Percentiles rank a stretch among this genome's conserved stretches.
These are phyloP conservation scores for Malbranchea zuffiana DNA, from an alignment of 2,329 filamentous ascomycete species.

Conservation along the genomic window DNA sequence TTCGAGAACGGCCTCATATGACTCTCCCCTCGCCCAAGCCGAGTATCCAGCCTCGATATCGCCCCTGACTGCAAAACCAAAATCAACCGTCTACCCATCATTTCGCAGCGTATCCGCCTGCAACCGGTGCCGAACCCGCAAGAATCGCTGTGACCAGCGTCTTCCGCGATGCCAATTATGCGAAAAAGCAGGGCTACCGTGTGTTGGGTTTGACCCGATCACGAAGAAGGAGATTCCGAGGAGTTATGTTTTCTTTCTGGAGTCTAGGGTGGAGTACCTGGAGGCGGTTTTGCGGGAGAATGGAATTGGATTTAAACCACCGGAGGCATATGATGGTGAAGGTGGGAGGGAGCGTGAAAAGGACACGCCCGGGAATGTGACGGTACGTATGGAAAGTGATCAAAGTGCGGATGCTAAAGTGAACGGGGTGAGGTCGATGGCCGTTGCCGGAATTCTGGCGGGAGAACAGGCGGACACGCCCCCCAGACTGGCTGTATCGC, in stretches of 20 bases:
- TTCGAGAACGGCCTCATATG: too few relatives aligned
- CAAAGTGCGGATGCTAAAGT: not conserved
- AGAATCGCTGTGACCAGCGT: constrained; percentile 90
- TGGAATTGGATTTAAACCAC: constrained; percentile 59
- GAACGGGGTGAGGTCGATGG: too few relatives aligned
- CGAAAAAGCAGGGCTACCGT: constrained; percentile 82
- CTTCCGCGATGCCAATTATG: constrained; percentile 84
- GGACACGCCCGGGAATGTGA: not conserved
- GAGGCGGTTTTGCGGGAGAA: constrained; percentile 63
- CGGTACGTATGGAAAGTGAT: not conserved
- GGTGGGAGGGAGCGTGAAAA: constrained; percentile 15
- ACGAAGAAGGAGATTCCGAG: constrained; percentile 91
- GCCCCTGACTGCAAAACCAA: too few relatives aligned
- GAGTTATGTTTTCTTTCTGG: constrained; percentile 88
- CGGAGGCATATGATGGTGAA: constrained; percentile 53
- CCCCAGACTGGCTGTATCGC: too few relatives aligned
- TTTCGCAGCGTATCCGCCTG: constrained; percentile 89
- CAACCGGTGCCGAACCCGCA: constrained; percentile 80
- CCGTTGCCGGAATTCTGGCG: too few relatives aligned
- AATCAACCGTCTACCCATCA: constrained; percentile 31
- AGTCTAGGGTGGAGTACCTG: constrained; percentile 72
- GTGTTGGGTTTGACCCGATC: constrained; percentile 92
- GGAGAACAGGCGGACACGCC: too few relatives aligned
- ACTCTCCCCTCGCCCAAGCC: too few relatives aligned
- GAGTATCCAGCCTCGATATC: too few relatives aligned